Conservation (phyloP, 192 early-diverging fungal genomes). For the Backusella sp. region DNA sequence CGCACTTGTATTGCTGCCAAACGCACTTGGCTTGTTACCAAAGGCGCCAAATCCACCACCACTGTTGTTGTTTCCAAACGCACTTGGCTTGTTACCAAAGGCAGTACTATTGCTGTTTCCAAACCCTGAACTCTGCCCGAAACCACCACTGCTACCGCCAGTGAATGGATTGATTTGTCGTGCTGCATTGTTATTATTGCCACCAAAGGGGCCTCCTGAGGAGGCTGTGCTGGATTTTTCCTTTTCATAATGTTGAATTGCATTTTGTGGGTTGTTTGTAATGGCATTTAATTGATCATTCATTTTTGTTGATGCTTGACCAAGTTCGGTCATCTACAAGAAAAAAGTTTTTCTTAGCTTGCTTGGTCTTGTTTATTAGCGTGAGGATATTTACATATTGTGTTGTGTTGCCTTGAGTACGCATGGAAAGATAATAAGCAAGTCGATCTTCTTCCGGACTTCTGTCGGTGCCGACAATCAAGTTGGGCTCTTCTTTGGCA, state of each 20-base stretch:
- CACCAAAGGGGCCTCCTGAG: slow-evolving; percentile 23
- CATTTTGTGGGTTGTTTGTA: slow-evolving; percentile 31
- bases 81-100: slow-evolving; percentile 31
- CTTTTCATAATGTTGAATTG: slow-evolving; percentile 38
- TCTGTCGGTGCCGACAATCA: slow-evolving; percentile 58
- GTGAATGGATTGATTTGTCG: slow-evolving; percentile 32
- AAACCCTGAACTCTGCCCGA: slow-evolving; percentile 9
- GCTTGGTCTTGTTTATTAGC: background rate
- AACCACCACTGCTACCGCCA: slow-evolving; percentile 17
- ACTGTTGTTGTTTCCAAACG: slow-evolving; percentile 17
- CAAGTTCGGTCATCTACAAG: slow-evolving; percentile 37
- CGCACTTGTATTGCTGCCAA: background rate
- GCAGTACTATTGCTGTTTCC: slow-evolving; percentile 6
- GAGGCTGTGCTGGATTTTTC: slow-evolving; percentile 17
- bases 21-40: background rate
- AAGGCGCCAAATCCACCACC: slow-evolving; percentile 15
- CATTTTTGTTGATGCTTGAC: slow-evolving; percentile 35
- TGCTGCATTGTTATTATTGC: background rate
- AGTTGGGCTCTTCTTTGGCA: slow-evolving; percentile 53
- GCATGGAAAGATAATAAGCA: slow-evolving; percentile 43
- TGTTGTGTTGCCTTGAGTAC: slow-evolving; percentile 14
- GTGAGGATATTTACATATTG: slow-evolving; percentile 25
- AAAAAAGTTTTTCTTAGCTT: slow-evolving; percentile 9
- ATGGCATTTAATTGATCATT: slow-evolving; percentile 40
- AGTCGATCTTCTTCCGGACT: slow-evolving; percentile 64